Evolutionary conservation across 768 basidiomycete species (phyloP), one percentile per base, ranked within the genome.

Genomic region (Neoboletus magnificus): DNA sequence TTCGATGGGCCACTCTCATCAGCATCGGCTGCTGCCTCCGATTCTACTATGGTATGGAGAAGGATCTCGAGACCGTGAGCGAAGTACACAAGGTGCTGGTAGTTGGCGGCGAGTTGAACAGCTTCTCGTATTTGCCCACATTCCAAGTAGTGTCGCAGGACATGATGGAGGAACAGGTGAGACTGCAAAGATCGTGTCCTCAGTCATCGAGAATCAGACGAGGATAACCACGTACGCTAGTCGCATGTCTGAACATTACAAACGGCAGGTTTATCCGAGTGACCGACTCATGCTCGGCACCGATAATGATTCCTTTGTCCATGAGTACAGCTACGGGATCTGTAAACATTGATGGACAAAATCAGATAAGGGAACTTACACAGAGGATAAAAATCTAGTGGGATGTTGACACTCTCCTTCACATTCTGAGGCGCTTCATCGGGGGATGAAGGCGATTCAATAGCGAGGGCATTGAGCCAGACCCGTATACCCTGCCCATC

Each of bases 301-400:
- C 96, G 62, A 98, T 94, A 60, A 99, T 93, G 61, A 99, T 97
- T 1, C 95, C 96, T 67, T 98, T 99, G 71, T 98, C 95, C 94
- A 98, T 98, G 25, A 99, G 80, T 8, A 94, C 93, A 54, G 96
- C 96, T 98, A 63, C 33, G 44, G 47, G 29, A 39, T 23, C 6
- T 41, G 42, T 64, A 22, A 62, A 48, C 30, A 36, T 36, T 35
- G 41, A 23, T 18, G 22, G 16, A 45, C 13, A 20, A 39, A n/a
- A 30, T 18, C 15, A 54, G 57, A 37, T n/a, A 25, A 41, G 39
- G 13, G 12, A 18, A 73, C 79, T 65, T 66, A 98, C 96, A 98
- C 18, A 99, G 71, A 0, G 96, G 96, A 67, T 98, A 99, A 67
- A 98, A 99, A 62, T 97, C 91, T 15, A 98, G 75, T 5, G 86